phyloP scores from a whole-genome alignment of 2,329 filamentous ascomycete genomes.

The Clarireedia homoeocarpa region DNA sequence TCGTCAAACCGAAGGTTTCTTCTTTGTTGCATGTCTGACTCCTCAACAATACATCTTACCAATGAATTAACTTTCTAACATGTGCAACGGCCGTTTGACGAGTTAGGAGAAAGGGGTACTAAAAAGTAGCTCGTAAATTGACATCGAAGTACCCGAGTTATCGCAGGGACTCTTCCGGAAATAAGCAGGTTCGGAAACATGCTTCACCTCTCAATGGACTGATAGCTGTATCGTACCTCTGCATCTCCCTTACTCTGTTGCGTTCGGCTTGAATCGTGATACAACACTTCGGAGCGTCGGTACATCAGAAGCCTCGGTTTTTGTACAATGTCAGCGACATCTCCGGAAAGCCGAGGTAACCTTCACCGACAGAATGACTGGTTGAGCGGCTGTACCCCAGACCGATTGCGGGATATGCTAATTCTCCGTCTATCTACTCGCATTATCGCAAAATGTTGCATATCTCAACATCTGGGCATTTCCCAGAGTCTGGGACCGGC shows the following conservation, averaged over 20 bases:
- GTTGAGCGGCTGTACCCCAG: neutral
- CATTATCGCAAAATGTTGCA: neutral
- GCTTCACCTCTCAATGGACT: neutral
- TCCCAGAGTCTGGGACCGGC: neutral
- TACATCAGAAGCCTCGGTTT: neutral
- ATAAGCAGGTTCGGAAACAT: neutral
- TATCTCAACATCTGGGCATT: neutral
- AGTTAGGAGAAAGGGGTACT: neutral
- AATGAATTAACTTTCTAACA: neutral
- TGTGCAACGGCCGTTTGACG: neutral
- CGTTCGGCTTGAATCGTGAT: neutral
- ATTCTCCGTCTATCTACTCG: neutral
- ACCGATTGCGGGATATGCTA: neutral
- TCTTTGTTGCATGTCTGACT: neutral
- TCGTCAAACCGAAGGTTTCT: neutral
- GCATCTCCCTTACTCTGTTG: neutral
- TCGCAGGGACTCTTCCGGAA: neutral
- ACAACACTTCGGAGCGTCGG: neutral
- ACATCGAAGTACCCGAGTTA: neutral
- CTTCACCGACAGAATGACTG: too few relatives aligned
- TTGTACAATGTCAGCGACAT: too few relatives aligned
- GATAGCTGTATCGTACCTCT: neutral
- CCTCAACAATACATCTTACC: neutral
- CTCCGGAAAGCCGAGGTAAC: too few relatives aligned
- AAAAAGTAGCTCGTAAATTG: neutral